Conservation (phyloP, 768 basidiomycete genomes). For the Plicaturopsis crispa region DNA sequence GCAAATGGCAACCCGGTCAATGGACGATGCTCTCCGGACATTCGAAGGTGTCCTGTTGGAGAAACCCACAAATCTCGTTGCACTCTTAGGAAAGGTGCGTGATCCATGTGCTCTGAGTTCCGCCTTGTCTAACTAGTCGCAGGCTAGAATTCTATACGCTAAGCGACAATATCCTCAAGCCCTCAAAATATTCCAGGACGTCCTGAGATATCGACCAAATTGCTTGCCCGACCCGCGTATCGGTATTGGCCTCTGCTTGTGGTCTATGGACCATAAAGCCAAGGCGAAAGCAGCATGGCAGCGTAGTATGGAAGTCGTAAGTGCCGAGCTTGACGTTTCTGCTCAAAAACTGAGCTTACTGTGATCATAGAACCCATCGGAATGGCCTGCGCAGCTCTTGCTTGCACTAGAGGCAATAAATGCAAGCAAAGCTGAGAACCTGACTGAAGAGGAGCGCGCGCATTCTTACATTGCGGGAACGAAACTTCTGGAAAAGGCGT, state of each 20-base stretch:
- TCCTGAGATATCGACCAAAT: conserved; percentile 67
- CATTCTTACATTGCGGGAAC: conserved; percentile 58
- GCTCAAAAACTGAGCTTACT: not conserved
- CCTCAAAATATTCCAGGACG: conserved; percentile 79
- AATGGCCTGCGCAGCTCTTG: conserved; percentile 75
- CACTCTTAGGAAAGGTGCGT: conserved; percentile 76
- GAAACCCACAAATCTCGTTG: conserved; percentile 83
- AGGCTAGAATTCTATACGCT: conserved; percentile 85
- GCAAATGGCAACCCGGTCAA: conserved; percentile 68
- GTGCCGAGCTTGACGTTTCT: conserved; percentile 26
- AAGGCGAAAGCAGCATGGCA: conserved; percentile 90
- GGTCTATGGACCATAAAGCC: conserved; percentile 78
- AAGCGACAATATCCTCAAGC: conserved; percentile 71
- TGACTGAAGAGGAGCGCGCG: conserved; percentile 54
- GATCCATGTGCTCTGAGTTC: not conserved
- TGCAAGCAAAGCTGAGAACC: conserved; percentile 65
- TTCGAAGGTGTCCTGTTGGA: conserved; percentile 74
- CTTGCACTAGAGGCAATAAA: conserved; percentile 87
- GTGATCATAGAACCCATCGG: conserved; percentile 55
- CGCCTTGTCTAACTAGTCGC: conserved; percentile 4
- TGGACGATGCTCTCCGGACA: conserved; percentile 75
- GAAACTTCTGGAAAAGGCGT: conserved; percentile 67
- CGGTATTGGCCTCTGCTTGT: conserved; percentile 91
- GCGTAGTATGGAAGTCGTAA: conserved; percentile 75
- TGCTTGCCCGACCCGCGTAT: conserved; percentile 91